Conservation (phyloP, 2,329 filamentous ascomycete species). For the Fusarium praegraminearum region DNA sequence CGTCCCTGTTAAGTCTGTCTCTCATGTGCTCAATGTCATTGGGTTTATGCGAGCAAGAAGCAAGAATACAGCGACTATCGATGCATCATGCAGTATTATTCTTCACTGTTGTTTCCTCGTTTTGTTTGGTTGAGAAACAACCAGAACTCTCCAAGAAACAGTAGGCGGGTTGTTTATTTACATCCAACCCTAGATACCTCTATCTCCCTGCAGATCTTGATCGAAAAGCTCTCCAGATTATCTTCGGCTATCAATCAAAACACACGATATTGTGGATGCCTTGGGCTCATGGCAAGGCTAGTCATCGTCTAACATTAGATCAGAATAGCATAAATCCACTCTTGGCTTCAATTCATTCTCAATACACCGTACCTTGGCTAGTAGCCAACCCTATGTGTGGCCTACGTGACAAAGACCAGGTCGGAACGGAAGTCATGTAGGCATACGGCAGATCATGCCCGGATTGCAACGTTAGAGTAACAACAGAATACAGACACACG, state of each 20-base stretch:
- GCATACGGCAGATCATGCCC: not conserved
- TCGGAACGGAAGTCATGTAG: not conserved
- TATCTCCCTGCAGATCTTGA: conserved; percentile 16
- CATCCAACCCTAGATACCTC: not conserved
- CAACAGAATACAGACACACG: not conserved
- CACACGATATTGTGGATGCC: conserved; percentile 20
- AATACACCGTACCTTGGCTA: not conserved
- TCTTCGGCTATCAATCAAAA: conserved; percentile 26
- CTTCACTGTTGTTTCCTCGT: not conserved
- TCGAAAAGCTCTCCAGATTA: conserved; percentile 22
- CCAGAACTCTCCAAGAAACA: not conserved
- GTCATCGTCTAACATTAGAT: conserved; percentile 2
- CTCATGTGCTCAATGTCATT: conserved; percentile 28
- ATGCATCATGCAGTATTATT: conserved; percentile 16
- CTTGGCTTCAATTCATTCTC: conserved; percentile 3
- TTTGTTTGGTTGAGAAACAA: not conserved
- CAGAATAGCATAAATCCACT: conserved; percentile 17
- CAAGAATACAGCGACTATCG: conserved; percentile 10
- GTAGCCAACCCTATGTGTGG: not conserved
- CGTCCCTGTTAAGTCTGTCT: conserved; percentile 35
- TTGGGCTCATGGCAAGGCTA: conserved; percentile 19
- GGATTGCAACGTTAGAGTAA: not conserved
- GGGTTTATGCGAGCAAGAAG: conserved; percentile 20
- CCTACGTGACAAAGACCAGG: not conserved
- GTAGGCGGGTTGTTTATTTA: conserved; percentile 11